Evolutionary conservation across 1,139 yeast species (phyloP).

Genomic region (Geotrichum macrosporum): DNA sequence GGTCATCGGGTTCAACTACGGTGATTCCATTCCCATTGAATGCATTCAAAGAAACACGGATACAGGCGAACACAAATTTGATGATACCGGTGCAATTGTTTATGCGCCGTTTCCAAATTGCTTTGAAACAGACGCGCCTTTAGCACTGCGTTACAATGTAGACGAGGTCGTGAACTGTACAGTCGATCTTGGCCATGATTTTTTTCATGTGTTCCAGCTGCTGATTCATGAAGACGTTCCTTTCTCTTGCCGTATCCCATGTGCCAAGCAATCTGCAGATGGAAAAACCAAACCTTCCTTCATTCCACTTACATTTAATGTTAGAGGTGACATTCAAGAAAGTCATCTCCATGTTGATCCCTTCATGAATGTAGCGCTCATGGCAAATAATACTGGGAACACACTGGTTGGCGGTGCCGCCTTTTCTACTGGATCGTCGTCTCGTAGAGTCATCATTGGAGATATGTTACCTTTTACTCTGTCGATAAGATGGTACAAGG

Average conservation of each 20-base stretch:
- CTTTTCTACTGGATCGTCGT: conserved; percentile 60
- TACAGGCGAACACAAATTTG: conserved; percentile 71
- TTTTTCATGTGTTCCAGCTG: conserved; percentile 67
- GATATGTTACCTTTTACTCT: conserved; percentile 55
- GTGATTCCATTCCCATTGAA: conserved; percentile 50
- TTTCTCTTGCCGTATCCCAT: conserved; percentile 56
- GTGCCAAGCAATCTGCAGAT: conserved; percentile 37
- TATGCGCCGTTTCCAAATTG: conserved; percentile 60
- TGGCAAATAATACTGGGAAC: conserved; percentile 29
- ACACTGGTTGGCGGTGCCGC: conserved; percentile 52
- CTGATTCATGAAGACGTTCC: conserved; percentile 77
- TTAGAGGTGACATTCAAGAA: conserved; percentile 65
- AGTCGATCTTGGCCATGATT: conserved; percentile 57
- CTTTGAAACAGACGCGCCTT: conserved; percentile 58
- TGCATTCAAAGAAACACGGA: conserved; percentile 68
- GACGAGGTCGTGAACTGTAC: conserved; percentile 60
- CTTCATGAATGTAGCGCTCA: conserved; percentile 50
- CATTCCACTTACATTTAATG: conserved; percentile 59
- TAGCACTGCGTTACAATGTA: conserved; percentile 50
- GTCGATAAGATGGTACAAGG: conserved; percentile 54
- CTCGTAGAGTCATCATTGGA: conserved; percentile 63
- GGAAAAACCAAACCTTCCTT: conserved; percentile 14
- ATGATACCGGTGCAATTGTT: conserved; percentile 52
- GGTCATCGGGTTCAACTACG: conserved; percentile 35
- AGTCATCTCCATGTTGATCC: conserved; percentile 68